These are phyloP conservation scores for Limonium bicolor DNA, from an alignment of 148 eudicot genomes.

Conservation along the genomic window DNA sequence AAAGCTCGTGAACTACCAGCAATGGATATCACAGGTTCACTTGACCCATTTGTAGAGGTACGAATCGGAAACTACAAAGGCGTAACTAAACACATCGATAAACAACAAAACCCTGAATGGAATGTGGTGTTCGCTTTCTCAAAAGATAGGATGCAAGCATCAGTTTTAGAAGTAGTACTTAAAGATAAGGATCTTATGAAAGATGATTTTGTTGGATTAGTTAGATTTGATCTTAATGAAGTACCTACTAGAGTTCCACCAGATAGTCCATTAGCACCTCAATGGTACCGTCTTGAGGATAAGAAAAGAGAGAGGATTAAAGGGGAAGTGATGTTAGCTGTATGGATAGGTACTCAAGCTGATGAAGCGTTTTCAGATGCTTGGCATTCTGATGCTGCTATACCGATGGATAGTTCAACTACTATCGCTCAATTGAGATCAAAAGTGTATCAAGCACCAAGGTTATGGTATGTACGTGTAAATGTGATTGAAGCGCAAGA, in stretches of 20 bases:
- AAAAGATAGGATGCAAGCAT: conserved; percentile 75
- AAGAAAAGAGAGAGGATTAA: conserved; percentile 71
- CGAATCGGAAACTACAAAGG: conserved; percentile 86
- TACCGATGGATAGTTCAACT: conserved; percentile 63
- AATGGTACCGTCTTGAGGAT: conserved; percentile 87
- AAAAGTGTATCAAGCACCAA: conserved; percentile 85
- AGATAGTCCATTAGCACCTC: conserved; percentile 92
- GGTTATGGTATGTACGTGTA: conserved; percentile 89
- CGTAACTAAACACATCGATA: conserved; percentile 74
- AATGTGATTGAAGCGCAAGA: conserved; percentile 96
- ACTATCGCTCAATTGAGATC: conserved; percentile 59
- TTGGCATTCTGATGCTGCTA: conserved; percentile 92
- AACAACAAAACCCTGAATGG: conserved; percentile 76
- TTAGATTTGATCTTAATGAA: conserved; percentile 76
- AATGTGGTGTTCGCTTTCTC: conserved; percentile 91
- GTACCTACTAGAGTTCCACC: conserved; percentile 90
- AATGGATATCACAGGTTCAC: conserved; percentile 84
- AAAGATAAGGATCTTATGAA: conserved; percentile 81
- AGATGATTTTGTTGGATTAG: conserved; percentile 84
- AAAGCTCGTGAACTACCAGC: conserved; percentile 87
- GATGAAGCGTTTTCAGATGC: conserved; percentile 92
- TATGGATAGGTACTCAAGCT: conserved; percentile 98
- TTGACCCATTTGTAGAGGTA: conserved; percentile 89
- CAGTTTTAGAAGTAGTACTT: conserved; percentile 64
- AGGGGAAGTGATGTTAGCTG: conserved; percentile 91